Percentiles rank a stretch among this genome's conserved stretches.
Evolutionary conservation across 257 asterid genomes (phyloP).

Genomic region (Solanum peruvianum): DNA sequence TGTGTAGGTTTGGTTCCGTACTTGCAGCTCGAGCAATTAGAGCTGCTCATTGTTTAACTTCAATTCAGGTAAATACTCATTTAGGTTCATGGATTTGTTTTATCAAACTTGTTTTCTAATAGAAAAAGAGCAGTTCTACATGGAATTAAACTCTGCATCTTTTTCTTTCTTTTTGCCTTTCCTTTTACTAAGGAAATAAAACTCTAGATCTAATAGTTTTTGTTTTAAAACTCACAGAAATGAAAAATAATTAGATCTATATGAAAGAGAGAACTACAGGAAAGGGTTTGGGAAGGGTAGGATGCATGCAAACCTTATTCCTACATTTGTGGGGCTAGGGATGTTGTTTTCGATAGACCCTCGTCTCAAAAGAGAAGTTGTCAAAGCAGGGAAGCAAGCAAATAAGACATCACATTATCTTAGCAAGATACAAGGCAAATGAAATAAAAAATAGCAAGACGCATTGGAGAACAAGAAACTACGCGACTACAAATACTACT

Average conservation of each 20-base stretch:
- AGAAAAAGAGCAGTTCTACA: neutral
- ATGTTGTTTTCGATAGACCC: neutral
- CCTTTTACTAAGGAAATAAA: neutral
- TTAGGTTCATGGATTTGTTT: neutral
- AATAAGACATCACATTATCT: neutral
- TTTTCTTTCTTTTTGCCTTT: neutral
- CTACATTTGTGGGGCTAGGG: neutral
- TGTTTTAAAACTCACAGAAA: neutral
- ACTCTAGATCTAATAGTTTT: neutral
- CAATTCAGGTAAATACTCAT: constrained; percentile 71
- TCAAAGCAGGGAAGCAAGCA: neutral
- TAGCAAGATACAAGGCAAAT: neutral
- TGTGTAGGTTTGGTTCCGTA: constrained; percentile 70
- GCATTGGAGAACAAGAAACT: neutral
- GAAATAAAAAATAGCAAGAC: neutral
- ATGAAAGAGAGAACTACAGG: neutral
- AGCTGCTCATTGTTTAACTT: constrained; percentile 99
- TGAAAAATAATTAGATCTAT: neutral
- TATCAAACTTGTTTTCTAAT: neutral
- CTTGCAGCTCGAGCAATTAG: constrained; percentile 88
- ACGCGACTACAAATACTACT: neutral
- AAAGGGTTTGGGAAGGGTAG: neutral
- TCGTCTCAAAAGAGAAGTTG: neutral
- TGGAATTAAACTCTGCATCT: neutral
- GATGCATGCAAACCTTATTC: neutral